Base-by-base conservation (phyloP, 495 filamentous ascomycete genomes). In the Penicillium herquei region DNA sequence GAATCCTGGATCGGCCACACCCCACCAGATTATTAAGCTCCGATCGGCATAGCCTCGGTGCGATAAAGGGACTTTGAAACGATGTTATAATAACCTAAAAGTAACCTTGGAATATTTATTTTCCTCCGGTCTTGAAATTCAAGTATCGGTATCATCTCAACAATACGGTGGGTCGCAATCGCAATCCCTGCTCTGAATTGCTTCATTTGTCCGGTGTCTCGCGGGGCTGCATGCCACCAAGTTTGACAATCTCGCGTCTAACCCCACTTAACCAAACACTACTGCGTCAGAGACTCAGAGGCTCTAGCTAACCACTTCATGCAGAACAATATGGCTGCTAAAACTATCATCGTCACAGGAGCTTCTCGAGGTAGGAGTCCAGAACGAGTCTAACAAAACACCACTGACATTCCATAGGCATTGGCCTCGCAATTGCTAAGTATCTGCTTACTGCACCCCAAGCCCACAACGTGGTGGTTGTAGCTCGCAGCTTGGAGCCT, bases 341-440 rank as follows among this genome's bases (percentile, higher is more conserved):
- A 84, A 60, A 84, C 83, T 8, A 74, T 87, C 61, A 84, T 87
- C 32, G 69, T 87, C 42, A 87, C 84, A 9, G 84, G 84, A 50
- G 83, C 84, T 53, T 85, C 83, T 2, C 71, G 81, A 75, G 83
- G 82, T 84, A 70, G 39, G 13, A 11, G 41, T 4, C 18, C 50
- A 16, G 12, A 11, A 52, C n/a, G 11, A 57, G 6, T 55, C 30
- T 9, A 31, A 14, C 31, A 8, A 17, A 3, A 40, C 14, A n/a
- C 0, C 39, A 16, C 26, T 52, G 9, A 55, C 16, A 13, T 14
- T 7, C 34, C 16, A n/a, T 50, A 77, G 93, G 94, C 35, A 88
- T 98, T 56, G 94, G 94, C 45, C 81, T 88, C 18, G 90, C 90
- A 9, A 82, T 93, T 26, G 81, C 88, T 31, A 77, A 88, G 58